Conservation (phyloP, 306 rosid species). For the Styphnolobium japonicum region DNA sequence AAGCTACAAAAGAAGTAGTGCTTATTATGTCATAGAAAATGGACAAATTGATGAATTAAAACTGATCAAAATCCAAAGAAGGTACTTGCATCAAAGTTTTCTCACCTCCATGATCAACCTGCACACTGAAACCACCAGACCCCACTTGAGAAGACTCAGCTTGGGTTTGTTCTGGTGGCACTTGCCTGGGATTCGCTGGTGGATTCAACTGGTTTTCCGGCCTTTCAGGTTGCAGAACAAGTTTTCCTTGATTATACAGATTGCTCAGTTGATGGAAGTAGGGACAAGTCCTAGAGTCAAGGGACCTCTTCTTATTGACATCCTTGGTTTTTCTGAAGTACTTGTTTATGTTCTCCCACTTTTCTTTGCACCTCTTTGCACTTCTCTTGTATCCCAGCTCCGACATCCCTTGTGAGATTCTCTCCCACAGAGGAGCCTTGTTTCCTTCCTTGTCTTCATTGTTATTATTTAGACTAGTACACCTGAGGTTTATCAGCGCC, state of each 20-base stretch:
- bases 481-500: slow-evolving; percentile 76
- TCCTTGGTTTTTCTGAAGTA: slow-evolving; percentile 86
- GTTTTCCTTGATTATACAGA: slow-evolving; percentile 63
- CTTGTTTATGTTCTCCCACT: slow-evolving; percentile 96
- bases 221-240: slow-evolving; percentile 30
- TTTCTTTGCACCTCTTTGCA: slow-evolving; percentile 90
- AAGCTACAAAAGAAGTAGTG: slow-evolving; percentile 23
- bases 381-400: slow-evolving; percentile 75
- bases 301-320: slow-evolving; percentile 69
- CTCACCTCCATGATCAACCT: slow-evolving; percentile 53
- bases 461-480: slow-evolving; percentile 39
- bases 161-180: slow-evolving; percentile 10
- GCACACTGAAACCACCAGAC: slow-evolving; percentile 27
- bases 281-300: slow-evolving; percentile 89
- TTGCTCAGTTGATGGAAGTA: slow-evolving; percentile 63
- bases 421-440: slow-evolving; percentile 85
- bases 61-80: slow-evolving; percentile 62
- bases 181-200: not conserved
- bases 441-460: slow-evolving; percentile 41
- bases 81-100: slow-evolving; percentile 38
- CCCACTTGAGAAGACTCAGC: slow-evolving; percentile 35
- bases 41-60: slow-evolving; percentile 43
- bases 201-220: slow-evolving; percentile 21
- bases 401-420: slow-evolving; percentile 85
- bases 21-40: slow-evolving; percentile 23